Evolutionary conservation across 129 eudicot species (phyloP).

Genomic region (Lonicera japonica): DNA sequence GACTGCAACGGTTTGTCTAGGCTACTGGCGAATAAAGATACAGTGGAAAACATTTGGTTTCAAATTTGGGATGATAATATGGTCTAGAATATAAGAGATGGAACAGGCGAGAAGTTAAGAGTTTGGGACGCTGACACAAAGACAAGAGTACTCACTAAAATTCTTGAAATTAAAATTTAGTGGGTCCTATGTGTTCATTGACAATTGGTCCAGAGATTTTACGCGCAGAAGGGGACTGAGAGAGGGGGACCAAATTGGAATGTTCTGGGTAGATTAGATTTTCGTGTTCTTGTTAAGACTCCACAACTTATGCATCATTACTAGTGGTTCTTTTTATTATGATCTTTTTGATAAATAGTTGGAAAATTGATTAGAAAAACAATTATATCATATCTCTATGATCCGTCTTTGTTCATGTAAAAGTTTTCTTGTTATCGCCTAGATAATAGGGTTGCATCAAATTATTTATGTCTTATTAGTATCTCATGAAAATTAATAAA

Average conservation of each 20-base stretch:
- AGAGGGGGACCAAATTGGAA: not conserved
- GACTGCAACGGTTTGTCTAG: not conserved
- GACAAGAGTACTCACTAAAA: not conserved
- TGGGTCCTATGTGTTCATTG: not conserved
- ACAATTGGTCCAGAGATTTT: not conserved
- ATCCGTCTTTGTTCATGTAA: too few relatives aligned
- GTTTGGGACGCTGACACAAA: not conserved
- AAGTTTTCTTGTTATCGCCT: too few relatives aligned
- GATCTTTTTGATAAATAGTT: too few relatives aligned
- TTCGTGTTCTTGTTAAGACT: not conserved
- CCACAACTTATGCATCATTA: too few relatives aligned
- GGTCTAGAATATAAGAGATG: too few relatives aligned
- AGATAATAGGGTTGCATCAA: too few relatives aligned
- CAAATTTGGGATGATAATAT: not conserved
- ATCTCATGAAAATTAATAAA: too few relatives aligned
- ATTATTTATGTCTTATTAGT: too few relatives aligned
- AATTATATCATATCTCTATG: too few relatives aligned
- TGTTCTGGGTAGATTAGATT: not conserved
- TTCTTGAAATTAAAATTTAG: not conserved
- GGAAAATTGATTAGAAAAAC: too few relatives aligned
- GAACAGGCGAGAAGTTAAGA: not conserved
- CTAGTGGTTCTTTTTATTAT: too few relatives aligned
- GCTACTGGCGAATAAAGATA: not conserved
- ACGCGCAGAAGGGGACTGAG: not conserved
- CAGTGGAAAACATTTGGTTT: not conserved